Evolutionary conservation across 2,329 filamentous ascomycete genomes (phyloP), one percentile per base, ranked within the genome.

Genomic region (Fusarium proliferatum): DNA sequence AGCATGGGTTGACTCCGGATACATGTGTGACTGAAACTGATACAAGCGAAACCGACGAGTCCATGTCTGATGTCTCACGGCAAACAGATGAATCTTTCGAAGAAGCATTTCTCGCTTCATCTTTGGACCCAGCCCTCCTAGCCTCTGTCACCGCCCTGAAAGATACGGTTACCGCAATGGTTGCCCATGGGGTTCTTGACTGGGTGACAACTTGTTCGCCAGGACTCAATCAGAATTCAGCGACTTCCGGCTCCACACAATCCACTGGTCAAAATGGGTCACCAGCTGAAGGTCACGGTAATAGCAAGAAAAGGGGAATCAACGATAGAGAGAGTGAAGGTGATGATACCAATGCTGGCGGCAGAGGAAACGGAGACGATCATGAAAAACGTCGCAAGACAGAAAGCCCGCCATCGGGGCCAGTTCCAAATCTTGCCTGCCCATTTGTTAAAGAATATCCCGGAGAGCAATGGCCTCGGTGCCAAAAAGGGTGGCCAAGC

Each of bases 341-440:
- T 26, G 39, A 62, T 5, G 13, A 21, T 26, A 45, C 53, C 9
- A 49, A 43, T 33, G 30, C 34, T 12, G 52, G 46, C 2, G 67
- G 28, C 3, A 57, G 61, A 39, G 70, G 62, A 7, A 65, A 73
- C 36, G 67, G 67, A 2, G 70, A 64, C 19, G 71, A 73, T 15
- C 63, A 65, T 12, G 71, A 66, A 9, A 74, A 74, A 38, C 70
- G 71, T 6, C 71, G 63, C 9, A 74, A 63, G 45, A 73, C 49
- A 48, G 23, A 23, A 57, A 28, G 11, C 23, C 6, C 57, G 5
- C 17, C 28, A 12, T 8, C 48, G 4, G 49, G n/a, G 7, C 8
- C 13, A 5, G 7, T n/a, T 9, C 30, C 38, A 3, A 67, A 48
- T 16, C 48, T 74, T 4, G 70, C 71, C 12, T 74, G 71, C 30